These are phyloP conservation scores for Nemania diffusa DNA, from an alignment of 2,329 filamentous ascomycete genomes.

Conservation along the genomic window DNA sequence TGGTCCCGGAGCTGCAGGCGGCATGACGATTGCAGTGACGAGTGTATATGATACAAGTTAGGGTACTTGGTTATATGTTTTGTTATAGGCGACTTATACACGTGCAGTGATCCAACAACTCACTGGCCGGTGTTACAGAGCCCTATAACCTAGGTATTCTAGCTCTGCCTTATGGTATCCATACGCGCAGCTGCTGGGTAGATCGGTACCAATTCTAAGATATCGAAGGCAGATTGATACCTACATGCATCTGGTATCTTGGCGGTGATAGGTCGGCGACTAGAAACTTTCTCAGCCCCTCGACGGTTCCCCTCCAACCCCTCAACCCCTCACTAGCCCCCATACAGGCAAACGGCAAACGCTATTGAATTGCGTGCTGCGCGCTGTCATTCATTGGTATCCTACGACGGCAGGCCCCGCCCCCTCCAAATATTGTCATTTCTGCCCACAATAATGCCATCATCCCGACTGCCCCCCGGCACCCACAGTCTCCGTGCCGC, in stretches of 20 bases:
- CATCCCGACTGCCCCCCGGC: conserved; percentile 39
- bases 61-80: background rate
- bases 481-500: conserved; percentile 29
- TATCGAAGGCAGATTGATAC: background rate
- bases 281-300: conserved; percentile 22
- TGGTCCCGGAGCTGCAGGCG: background rate
- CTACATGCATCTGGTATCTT: background rate
- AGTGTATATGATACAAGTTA: conserved; percentile 10
- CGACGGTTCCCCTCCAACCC: background rate
- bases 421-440: conserved; percentile 49
- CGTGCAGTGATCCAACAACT: background rate
- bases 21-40: background rate
- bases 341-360: conserved; percentile 39
- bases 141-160: background rate
- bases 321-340: conserved; percentile 39
- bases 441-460: conserved; percentile 44
- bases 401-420: conserved; percentile 16
- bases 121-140: background rate
- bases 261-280: conserved; percentile 15
- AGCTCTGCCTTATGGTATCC: background rate
- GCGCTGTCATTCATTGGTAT: conserved; percentile 46
- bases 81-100: conserved; percentile 1
- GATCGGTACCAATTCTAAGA: conserved; percentile 3
- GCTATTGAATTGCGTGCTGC: conserved; percentile 50
- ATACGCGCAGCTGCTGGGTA: conserved; percentile 7